phyloP scores from a whole-genome alignment of 257 asterid genomes.

The Vinca minor region DNA sequence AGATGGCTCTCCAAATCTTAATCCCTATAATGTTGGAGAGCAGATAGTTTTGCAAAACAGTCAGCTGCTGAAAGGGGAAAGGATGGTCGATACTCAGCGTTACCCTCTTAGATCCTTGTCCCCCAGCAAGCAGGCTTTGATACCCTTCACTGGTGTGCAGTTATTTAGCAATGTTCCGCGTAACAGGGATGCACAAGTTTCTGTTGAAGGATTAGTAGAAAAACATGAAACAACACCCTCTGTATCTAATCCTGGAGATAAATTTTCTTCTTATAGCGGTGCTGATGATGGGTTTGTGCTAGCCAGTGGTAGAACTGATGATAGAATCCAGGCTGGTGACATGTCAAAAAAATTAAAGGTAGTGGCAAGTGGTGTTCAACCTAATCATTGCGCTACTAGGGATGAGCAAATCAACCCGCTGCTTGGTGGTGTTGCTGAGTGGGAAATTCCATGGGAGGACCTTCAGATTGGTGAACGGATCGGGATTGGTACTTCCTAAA shows the following conservation, averaged over 20 bases:
- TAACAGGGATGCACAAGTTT: constrained; percentile 19
- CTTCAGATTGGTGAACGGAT: constrained; percentile 95
- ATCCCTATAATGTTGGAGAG: constrained; percentile 29
- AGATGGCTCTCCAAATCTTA: constrained; percentile 23
- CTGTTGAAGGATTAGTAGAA: constrained; percentile 31
- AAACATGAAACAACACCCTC: constrained; percentile 22
- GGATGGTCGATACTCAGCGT: constrained; percentile 24
- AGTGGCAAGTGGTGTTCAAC: constrained; percentile 26
- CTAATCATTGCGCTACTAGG: constrained; percentile 28
- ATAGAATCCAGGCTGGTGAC: constrained; percentile 23
- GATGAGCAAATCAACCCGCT: constrained; percentile 50
- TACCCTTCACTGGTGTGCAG: constrained; percentile 38
- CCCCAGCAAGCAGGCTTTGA: constrained; percentile 32
- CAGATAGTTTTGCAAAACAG: constrained; percentile 23
- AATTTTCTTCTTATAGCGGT: constrained; percentile 26
- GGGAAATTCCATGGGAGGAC: constrained; percentile 92
- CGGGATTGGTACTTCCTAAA: constrained; percentile 60
- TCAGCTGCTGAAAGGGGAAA: constrained; percentile 23
- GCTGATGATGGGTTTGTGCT: constrained; percentile 27
- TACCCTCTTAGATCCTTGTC: constrained; percentile 22
- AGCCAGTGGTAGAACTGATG: constrained; percentile 27
- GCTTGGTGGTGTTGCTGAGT: constrained; percentile 68
- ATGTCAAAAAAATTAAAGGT: constrained; percentile 20
- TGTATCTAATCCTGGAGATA: constrained; percentile 15
- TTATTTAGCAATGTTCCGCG: constrained; percentile 18